These are phyloP conservation scores for Capsicum rhomboideum DNA, from an alignment of 257 asterid genomes.

Conservation along the genomic window DNA sequence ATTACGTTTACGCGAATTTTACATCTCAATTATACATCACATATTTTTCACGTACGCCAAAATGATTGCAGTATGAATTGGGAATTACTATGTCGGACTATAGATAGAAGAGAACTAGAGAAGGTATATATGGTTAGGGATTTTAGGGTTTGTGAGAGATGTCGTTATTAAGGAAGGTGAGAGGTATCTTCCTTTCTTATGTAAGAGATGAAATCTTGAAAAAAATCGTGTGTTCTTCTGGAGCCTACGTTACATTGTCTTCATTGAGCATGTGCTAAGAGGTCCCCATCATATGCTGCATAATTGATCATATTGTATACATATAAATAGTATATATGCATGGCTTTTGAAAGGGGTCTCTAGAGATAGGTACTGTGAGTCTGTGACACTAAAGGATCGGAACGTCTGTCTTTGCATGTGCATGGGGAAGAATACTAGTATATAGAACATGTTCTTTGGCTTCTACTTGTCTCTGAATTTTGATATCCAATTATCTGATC, in stretches of 20 bases:
- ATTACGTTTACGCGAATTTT: not conserved
- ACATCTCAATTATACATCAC: not conserved
- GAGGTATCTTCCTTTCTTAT: not conserved
- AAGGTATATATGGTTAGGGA: not conserved
- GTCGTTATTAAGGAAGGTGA: not conserved
- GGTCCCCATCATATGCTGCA: not conserved
- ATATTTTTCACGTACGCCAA: not conserved
- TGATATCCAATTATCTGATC: not conserved
- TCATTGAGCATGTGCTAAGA: not conserved
- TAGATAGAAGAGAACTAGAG: no score
- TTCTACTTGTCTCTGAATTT: not conserved
- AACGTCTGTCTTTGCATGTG: not conserved
- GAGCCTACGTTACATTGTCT: not conserved
- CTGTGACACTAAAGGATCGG: not conserved
- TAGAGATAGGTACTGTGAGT: not conserved
- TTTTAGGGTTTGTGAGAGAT: not conserved
- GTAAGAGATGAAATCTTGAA: not conserved
- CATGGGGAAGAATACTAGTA: not conserved
- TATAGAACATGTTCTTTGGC: not conserved
- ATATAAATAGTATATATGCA: not conserved
- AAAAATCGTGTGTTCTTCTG: not conserved
- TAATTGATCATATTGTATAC: not conserved
- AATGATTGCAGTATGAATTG: not conserved
- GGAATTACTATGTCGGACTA: no score
- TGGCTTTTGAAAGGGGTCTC: not conserved